Conservation (phyloP, 2,329 filamentous ascomycete genomes). For the Macrophomina tecta region DNA sequence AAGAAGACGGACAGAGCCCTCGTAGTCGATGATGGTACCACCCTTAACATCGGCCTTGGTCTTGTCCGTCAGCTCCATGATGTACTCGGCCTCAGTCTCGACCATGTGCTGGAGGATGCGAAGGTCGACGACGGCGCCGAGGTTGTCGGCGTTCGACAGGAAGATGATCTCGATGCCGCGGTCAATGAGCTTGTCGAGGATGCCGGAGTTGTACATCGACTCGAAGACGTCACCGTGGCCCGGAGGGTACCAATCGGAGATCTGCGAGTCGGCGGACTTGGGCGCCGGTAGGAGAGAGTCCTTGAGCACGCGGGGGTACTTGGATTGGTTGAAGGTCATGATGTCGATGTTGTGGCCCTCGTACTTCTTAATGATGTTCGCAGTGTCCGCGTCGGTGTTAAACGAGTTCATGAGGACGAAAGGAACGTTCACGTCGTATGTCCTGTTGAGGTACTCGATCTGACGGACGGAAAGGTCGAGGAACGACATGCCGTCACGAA, state of each 20-base stretch:
- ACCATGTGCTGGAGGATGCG: constrained; percentile 99
- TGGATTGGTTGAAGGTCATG: constrained; percentile 99
- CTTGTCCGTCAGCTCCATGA: constrained; percentile 99
- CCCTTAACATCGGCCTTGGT: constrained; percentile 99
- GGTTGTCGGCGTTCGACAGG: constrained; percentile 98
- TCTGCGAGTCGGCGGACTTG: constrained; percentile 83
- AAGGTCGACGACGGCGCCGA: constrained; percentile 96
- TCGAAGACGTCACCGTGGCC: constrained; percentile 99
- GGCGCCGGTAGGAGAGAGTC: constrained; percentile 96
- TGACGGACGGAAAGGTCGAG: constrained; percentile 97
- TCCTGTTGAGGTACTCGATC: constrained; percentile 99
- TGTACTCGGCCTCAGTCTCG: constrained; percentile 95
- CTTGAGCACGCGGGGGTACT: constrained; percentile 97
- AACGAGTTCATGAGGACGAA: constrained; percentile 99
- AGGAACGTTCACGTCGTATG: constrained; percentile 94
- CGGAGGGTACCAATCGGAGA: constrained; percentile 98
- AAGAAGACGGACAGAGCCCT: constrained; percentile 92
- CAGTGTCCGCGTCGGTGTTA: constrained; percentile 98
- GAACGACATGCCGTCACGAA: constrained; percentile 99
- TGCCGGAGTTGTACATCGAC: constrained; percentile 98
- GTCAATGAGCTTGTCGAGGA: constrained; percentile 93
- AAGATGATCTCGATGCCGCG: constrained; percentile 98
- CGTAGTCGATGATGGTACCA: constrained; percentile 99
- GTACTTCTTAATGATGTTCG: constrained; percentile 99
- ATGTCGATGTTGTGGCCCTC: constrained; percentile 99